Evolutionary conservation across 768 basidiomycete species (phyloP).

Genomic region (Pholiota microspora): DNA sequence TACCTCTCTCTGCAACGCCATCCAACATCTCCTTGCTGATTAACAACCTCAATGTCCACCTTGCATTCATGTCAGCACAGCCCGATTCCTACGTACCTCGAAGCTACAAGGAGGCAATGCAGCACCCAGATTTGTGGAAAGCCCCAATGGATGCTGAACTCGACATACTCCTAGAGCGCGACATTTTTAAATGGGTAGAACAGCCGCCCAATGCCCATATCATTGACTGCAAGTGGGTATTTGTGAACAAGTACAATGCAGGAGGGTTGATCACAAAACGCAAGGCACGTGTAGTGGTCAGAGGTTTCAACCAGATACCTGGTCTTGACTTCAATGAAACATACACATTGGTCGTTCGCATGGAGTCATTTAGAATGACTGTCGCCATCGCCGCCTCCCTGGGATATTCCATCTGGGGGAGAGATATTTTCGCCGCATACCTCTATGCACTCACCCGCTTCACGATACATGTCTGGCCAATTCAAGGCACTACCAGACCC

Average conservation of each 20-base stretch:
- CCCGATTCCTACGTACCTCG: neutral
- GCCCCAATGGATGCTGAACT: conserved; percentile 17
- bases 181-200: neutral
- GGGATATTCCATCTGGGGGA: neutral
- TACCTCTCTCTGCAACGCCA: neutral
- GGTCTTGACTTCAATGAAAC: neutral
- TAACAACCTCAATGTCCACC: neutral
- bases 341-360: neutral
- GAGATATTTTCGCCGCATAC: neutral
- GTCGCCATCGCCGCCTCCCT: neutral
- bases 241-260: neutral
- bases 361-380: neutral
- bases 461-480: neutral
- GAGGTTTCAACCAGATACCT: too few relatives aligned
- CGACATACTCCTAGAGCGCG: conserved; percentile 11
- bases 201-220: too few relatives aligned
- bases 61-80: too few relatives aligned
- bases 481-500: neutral
- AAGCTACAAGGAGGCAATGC: conserved; percentile 13
- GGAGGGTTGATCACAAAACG: conserved; percentile 16
- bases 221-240: too few relatives aligned
- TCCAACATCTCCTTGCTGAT: neutral
- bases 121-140: conserved; percentile 12
- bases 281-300: conserved; percentile 25
- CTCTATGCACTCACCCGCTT: neutral